Conservation (phyloP, 129 eudicot genomes). For the Chrysanthemum makinoi region DNA sequence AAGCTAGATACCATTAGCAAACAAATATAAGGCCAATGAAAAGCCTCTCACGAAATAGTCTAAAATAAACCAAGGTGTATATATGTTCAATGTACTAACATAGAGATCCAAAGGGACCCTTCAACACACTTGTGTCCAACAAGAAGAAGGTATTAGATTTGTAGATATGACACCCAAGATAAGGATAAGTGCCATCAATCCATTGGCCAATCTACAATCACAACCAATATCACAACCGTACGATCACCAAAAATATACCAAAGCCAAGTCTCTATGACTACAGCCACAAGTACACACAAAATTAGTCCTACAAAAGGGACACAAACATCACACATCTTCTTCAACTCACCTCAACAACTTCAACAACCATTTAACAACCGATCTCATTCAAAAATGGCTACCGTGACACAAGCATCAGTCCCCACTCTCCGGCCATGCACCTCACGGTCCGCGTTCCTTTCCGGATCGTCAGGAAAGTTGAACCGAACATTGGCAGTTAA, state of each 20-base stretch:
- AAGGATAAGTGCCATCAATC: conserved; percentile 54
- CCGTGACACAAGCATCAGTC: conserved; percentile 72
- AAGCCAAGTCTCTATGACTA: conserved; percentile 23
- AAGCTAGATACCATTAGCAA: too few relatives aligned
- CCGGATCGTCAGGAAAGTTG: conserved; percentile 56
- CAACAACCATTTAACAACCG: not conserved
- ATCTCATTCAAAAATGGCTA: conserved; percentile 48
- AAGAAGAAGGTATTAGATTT: conserved; percentile 48
- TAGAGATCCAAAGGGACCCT: conserved; percentile 24
- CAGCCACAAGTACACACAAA: conserved; percentile 46
- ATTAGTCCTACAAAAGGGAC: conserved; percentile 37
- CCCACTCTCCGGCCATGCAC: conserved; percentile 61
- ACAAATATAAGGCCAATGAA: too few relatives aligned
- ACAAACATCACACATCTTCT: conserved; percentile 23
- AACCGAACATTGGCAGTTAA: conserved; percentile 45
- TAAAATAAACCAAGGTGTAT: not conserved
- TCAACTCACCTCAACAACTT: conserved; percentile 18
- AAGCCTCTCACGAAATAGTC: not conserved
- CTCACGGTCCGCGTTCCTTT: conserved; percentile 45
- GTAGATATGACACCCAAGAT: conserved; percentile 46
- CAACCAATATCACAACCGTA: conserved; percentile 41
- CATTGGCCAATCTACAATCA: conserved; percentile 43
- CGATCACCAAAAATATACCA: conserved; percentile 35
- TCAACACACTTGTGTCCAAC: conserved; percentile 43
- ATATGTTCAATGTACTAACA: not conserved